Percentiles rank a stretch among this genome's conserved stretches.
Evolutionary conservation across 257 asterid genomes (phyloP).

Genomic region (Mitragyna speciosa): DNA sequence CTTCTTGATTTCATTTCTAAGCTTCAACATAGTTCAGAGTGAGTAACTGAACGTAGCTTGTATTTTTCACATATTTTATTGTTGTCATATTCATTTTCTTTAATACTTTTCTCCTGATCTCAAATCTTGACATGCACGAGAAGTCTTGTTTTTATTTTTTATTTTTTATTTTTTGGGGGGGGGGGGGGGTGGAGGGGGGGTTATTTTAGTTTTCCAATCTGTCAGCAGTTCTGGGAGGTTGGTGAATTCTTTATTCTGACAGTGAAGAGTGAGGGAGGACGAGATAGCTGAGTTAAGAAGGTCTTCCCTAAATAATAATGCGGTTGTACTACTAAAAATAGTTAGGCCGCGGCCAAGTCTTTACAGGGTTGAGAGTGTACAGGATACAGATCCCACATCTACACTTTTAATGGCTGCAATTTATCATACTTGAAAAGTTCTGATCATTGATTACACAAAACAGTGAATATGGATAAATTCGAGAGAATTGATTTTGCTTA

Average conservation of each 20-base stretch:
- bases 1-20: neutral
- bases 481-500: neutral
- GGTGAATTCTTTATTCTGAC: constrained; percentile 11
- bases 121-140: constrained; percentile 7
- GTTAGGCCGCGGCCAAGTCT: neutral
- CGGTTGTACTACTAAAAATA: neutral
- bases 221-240: constrained; percentile 9
- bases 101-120: constrained; percentile 7
- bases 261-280: constrained; percentile 5
- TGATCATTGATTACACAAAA: neutral
- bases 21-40: constrained; percentile 6
- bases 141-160: neutral
- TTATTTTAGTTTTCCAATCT: constrained; percentile 1
- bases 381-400: neutral
- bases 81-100: neutral
- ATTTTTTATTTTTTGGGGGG: neutral
- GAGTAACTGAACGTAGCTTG: neutral
- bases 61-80: neutral
- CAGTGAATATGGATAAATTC: neutral
- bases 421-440: neutral
- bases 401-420: neutral
- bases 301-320: neutral
- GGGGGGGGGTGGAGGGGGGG: neutral
- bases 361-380: neutral
- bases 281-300: neutral